These are phyloP conservation scores for Pseudonitzschia multistriata DNA, from an alignment of 108 stramenopile species.

Conservation along the genomic window DNA sequence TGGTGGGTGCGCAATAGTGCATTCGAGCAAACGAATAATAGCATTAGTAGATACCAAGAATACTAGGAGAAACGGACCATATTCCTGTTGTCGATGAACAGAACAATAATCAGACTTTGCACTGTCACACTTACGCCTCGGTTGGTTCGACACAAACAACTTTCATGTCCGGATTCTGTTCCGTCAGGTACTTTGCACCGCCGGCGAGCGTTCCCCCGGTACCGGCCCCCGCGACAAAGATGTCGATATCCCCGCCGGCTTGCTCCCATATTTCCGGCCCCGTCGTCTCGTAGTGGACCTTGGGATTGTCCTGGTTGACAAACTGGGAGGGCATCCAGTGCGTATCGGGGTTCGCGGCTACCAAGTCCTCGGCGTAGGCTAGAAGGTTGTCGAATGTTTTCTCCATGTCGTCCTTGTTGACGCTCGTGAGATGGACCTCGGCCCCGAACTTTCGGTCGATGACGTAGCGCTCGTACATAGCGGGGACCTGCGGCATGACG, in stretches of 20 bases:
- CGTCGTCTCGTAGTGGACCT: conserved; percentile 71
- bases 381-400: too few species aligned
- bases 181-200: conserved; percentile 64
- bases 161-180: conserved; percentile 57
- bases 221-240: conserved; percentile 70
- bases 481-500: conserved; percentile 92
- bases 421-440: conserved; percentile 67
- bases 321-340: conserved; percentile 68
- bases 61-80: too few species aligned
- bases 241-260: conserved; percentile 54
- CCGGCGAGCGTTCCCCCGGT: conserved; percentile 81
- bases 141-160: conserved; percentile 49
- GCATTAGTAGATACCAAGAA: too few species aligned
- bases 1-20: too few species aligned
- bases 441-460: conserved; percentile 61
- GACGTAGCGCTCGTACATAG: conserved; percentile 63
- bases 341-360: conserved; percentile 53
- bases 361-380: conserved; percentile 69
- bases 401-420: conserved; percentile 53
- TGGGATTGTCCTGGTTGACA: conserved; percentile 72
- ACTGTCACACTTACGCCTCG: too few species aligned
- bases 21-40: conserved; percentile 79
- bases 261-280: conserved; percentile 81
- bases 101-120: too few species aligned
- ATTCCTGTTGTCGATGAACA: too few species aligned